A percentile compares a stretch with the other conserved stretches of the same genome.
These are phyloP conservation scores for Trichopus zeylanicus DNA, from an alignment of 116 monocot species.

Conservation along the genomic window DNA sequence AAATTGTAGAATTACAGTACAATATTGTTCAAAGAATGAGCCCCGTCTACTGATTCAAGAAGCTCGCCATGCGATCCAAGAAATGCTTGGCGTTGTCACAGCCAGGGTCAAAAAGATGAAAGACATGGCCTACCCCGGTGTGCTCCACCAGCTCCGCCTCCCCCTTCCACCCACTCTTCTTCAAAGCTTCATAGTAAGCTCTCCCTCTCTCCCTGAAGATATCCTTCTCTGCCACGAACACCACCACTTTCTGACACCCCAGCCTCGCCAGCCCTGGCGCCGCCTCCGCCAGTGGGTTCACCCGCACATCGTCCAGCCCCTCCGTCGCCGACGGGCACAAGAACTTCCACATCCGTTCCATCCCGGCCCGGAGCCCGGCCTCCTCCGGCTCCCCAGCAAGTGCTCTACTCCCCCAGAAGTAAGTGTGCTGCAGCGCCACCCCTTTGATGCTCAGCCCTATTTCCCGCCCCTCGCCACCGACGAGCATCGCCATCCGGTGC, in stretches of 20 bases:
- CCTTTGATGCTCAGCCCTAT: constrained; percentile 20
- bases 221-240: constrained; percentile 31
- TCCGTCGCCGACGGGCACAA: constrained; percentile 16
- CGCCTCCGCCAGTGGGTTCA: constrained; percentile 22
- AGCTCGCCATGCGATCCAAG: constrained; percentile 17
- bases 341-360: constrained; percentile 26
- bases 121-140: constrained; percentile 25
- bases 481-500: constrained; percentile 29
- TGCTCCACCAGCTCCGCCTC: constrained; percentile 15
- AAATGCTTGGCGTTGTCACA: constrained; percentile 8
- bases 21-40: no score
- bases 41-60: constrained; percentile 8
- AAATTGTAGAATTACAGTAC: no score
- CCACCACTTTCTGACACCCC: constrained; percentile 22
- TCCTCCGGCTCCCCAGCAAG: constrained; percentile 10
- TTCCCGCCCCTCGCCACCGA: not conserved
- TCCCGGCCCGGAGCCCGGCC: not conserved
- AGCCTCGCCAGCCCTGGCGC: constrained; percentile 17
- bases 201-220: constrained; percentile 6
- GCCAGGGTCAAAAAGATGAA: constrained; percentile 17
- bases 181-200: constrained; percentile 25
- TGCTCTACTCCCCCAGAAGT: constrained; percentile 30
- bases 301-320: constrained; percentile 14
- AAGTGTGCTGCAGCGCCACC: constrained; percentile 27
- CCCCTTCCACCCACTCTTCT: constrained; percentile 23